These are phyloP conservation scores for Dalechampia spathulata DNA, from an alignment of 441 rosid species.

Conservation along the genomic window DNA sequence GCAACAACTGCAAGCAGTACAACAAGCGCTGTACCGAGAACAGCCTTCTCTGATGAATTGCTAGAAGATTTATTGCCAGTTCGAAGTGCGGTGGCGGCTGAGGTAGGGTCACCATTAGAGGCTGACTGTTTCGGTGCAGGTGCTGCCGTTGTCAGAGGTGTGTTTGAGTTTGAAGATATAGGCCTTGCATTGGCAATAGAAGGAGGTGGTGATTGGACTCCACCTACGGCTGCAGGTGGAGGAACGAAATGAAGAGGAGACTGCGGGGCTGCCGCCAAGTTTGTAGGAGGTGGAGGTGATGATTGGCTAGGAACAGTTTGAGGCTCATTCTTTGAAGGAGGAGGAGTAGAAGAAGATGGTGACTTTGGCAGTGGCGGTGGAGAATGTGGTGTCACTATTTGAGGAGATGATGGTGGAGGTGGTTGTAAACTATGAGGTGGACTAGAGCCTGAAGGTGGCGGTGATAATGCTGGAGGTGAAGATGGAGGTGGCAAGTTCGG, in stretches of 20 bases:
- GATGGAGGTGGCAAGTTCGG: conserved; percentile 9
- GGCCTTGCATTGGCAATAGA: conserved; percentile 12
- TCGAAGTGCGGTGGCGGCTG: conserved; percentile 1
- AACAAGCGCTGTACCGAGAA: conserved; percentile 31
- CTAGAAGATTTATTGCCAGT: conserved; percentile 11
- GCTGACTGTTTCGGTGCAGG: background rate
- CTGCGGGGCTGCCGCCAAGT: background rate
- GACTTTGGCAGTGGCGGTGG: no score
- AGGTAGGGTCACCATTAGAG: conserved; percentile 1
- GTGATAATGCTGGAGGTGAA: conserved; percentile 11
- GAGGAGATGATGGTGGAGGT: conserved; percentile 4
- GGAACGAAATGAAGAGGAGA: conserved; percentile 7
- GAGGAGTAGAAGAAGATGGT: no score
- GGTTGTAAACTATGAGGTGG: conserved; percentile 13
- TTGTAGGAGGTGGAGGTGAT: conserved; percentile 14
- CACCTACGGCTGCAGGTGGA: conserved; percentile 1
- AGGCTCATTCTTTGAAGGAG: background rate
- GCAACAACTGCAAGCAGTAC: conserved; percentile 38
- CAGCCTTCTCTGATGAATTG: background rate
- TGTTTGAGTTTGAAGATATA: conserved; percentile 8
- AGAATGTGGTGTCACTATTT: background rate
- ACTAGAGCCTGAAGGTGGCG: conserved; percentile 14
- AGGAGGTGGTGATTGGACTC: conserved; percentile 13
- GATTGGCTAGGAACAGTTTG: background rate
- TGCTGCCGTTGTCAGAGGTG: background rate